Percentiles rank a stretch among this genome's conserved stretches.
These are phyloP conservation scores for Sporothrix dimorphospora DNA, from an alignment of 2,329 filamentous ascomycete genomes.

Conservation along the genomic window DNA sequence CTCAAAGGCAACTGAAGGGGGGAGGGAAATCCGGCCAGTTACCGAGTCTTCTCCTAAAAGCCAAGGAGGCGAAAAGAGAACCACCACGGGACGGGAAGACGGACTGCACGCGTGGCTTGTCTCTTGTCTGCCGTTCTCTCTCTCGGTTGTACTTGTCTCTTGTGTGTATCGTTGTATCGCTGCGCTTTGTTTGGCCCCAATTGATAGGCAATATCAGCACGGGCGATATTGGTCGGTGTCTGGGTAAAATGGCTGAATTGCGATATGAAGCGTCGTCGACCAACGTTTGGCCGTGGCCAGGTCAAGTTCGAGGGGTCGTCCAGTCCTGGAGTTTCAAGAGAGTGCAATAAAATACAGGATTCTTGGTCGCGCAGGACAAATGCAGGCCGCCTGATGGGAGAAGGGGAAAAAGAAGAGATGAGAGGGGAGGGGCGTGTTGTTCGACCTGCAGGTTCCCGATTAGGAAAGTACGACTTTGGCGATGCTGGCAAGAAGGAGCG, in stretches of 20 bases:
- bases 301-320: too few species aligned
- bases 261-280: too few species aligned
- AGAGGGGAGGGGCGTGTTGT: neutral
- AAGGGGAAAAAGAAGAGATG: neutral
- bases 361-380: neutral
- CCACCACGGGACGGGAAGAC: neutral
- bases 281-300: too few species aligned
- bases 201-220: neutral
- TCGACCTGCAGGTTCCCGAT: neutral
- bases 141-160: too few species aligned
- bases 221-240: neutral
- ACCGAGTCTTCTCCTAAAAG: neutral
- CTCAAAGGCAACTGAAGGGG: neutral
- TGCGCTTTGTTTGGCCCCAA: too few species aligned
- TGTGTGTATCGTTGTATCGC: too few species aligned
- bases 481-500: neutral
- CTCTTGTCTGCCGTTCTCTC: neutral
- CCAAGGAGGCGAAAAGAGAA: neutral
- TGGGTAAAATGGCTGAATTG: neutral
- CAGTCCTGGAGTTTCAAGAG: too few species aligned
- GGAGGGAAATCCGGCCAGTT: neutral
- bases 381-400: slow-evolving; percentile 4
- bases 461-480: neutral
- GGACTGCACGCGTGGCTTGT: neutral
- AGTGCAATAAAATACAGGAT: too few species aligned